Percentiles rank a stretch among this genome's conserved stretches.
phyloP scores from a whole-genome alignment of 1,284 basidiomycete species.

The Melampsora americana region DNA sequence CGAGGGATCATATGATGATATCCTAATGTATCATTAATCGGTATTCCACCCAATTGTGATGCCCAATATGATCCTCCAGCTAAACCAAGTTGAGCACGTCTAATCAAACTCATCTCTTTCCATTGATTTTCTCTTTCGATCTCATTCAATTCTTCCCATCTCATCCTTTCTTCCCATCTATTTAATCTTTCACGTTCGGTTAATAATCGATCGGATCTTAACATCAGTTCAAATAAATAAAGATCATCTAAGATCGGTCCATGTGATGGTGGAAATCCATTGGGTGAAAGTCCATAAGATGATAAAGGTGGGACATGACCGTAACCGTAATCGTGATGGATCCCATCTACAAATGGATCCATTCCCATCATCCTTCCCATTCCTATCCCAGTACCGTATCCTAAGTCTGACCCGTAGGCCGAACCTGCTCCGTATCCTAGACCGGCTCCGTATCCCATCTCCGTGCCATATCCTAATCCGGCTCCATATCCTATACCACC shows the following conservation, averaged over 20 bases:
- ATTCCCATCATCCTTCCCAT: neutral
- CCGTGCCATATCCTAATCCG: too few species aligned
- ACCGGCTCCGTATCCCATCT: too few species aligned
- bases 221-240: slow-evolving; percentile 40
- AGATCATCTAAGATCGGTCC: slow-evolving; percentile 40
- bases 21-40: slow-evolving; percentile 33
- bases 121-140: slow-evolving; percentile 20
- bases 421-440: neutral
- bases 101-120: slow-evolving; percentile 31
- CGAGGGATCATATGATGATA: slow-evolving; percentile 13
- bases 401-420: neutral
- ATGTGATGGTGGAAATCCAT: neutral
- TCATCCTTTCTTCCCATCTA: slow-evolving; percentile 39
- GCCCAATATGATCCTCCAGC: slow-evolving; percentile 40
- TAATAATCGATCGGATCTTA: slow-evolving; percentile 23
- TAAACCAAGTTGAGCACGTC: slow-evolving; percentile 27
- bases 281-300: slow-evolving; percentile 20
- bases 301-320: slow-evolving; percentile 14
- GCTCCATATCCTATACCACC: too few species aligned
- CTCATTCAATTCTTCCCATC: slow-evolving; percentile 38
- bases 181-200: slow-evolving; percentile 30
- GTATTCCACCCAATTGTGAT: slow-evolving; percentile 19
- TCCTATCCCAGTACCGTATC: neutral
- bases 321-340: slow-evolving; percentile 41
- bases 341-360: slow-evolving; percentile 40